phyloP scores from a whole-genome alignment of 1,139 yeast genomes.

The Candida glucosophila region DNA sequence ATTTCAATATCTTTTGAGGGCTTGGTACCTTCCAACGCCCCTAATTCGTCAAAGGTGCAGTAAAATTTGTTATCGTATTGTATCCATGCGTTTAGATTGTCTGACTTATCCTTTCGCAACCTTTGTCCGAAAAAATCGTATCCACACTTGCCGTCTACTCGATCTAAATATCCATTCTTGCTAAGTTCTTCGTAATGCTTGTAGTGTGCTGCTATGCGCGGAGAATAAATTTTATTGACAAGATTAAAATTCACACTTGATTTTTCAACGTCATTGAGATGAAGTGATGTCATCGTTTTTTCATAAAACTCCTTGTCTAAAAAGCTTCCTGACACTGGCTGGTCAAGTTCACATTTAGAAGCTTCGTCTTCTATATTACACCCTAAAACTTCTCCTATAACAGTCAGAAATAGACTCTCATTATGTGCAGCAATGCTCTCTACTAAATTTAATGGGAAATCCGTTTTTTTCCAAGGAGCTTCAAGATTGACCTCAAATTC shows the following conservation, averaged over 20 bases:
- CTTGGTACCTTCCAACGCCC: conserved; percentile 48
- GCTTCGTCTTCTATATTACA: conserved; percentile 16
- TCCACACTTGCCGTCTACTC: conserved; percentile 16
- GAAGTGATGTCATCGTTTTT: conserved; percentile 20
- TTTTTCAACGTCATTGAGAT: conserved; percentile 20
- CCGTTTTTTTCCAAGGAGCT: conserved; percentile 12
- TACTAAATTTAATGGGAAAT: conserved; percentile 40
- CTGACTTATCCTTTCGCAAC: conserved; percentile 11
- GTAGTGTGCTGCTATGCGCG: conserved; percentile 59
- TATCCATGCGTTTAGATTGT: conserved; percentile 41
- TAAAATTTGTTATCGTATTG: conserved; percentile 43
- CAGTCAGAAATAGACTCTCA: conserved; percentile 39
- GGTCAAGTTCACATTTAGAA: too few species aligned
- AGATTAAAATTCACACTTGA: conserved; percentile 42
- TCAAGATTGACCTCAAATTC: conserved; percentile 8
- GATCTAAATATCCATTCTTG: conserved; percentile 11
- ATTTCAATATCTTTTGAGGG: conserved; percentile 12
- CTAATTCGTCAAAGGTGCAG: conserved; percentile 61
- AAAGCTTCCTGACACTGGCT: too few species aligned
- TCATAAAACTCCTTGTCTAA: conserved; percentile 19
- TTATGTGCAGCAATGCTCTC: conserved; percentile 49
- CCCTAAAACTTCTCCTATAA: conserved; percentile 29
- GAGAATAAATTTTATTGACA: conserved; percentile 46
- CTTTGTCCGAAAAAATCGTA: conserved; percentile 29
- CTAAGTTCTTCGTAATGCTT: conserved; percentile 34